Base-by-base conservation (phyloP, 768 basidiomycete species). In the Gyrodon lividus region DNA sequence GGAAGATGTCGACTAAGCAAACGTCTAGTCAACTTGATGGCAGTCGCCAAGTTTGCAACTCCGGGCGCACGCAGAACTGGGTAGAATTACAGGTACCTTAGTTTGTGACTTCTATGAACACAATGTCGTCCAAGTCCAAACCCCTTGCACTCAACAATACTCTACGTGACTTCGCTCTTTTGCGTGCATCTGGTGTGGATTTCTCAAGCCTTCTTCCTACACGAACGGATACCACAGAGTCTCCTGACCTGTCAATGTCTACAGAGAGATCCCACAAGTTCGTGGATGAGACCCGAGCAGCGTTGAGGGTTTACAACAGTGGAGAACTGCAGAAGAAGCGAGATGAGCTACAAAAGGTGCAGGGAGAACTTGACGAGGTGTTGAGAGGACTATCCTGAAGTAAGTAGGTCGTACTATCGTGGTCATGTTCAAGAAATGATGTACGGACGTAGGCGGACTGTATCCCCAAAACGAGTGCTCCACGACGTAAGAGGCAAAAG, bases 121-220 rank as follows among this genome's bases (percentile, higher is more conserved):
- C 30, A 23, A 62, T 64, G 59, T 30, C 67, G 4, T 57, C 57
- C 73, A 72, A 70, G 70, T 48, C 60, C 50, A 57, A 81, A 53
- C 77, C 82, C 9, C 73, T 90, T 37, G 71, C 81, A 6, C 74
- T 89, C 26, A 66, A 73, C 51, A 77, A 82, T 50, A 82, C 81
- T 6, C 75, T 90, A 33, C 83, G 78, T 12, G 89, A 92, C 67
- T 78, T 92, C 20, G 87, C 89, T 5, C 67, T 88, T 28, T 70
- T 91, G 17, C 80, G 85, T 24, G 80, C 81, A 24, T 81, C 84
- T 8, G 80, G 77, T 19, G 52, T 78, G 28, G 28, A 30, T 30
- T 30, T 10, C 28, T 10, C 30, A 30, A 30, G 30, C 30, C 30
- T 30, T 30, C 6, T 30, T 9, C 10, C 30, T 26, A 4, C 24